phyloP scores from a whole-genome alignment of 768 basidiomycete genomes.

The Clitopilus passeckerianus region DNA sequence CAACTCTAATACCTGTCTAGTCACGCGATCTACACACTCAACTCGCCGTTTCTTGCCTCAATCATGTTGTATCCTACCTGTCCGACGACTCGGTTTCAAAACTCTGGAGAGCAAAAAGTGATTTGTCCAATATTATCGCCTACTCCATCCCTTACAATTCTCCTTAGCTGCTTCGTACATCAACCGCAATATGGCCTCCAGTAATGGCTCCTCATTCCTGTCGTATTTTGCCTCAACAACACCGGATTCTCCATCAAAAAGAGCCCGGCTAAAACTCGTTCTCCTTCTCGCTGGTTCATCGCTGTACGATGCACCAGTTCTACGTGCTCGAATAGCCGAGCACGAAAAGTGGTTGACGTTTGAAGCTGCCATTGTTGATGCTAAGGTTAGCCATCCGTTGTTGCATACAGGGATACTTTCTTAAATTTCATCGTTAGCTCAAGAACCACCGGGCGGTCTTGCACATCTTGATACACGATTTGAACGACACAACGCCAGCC shows the following conservation, averaged over 20 bases:
- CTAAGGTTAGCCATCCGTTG: constrained; percentile 49
- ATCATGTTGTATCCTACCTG: constrained; percentile 46
- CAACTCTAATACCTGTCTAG: constrained; percentile 23
- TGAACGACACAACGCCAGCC: constrained; percentile 73
- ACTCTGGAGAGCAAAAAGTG: constrained; percentile 70
- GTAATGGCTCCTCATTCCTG: constrained; percentile 45
- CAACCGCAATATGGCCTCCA: constrained; percentile 15
- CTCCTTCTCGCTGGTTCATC: constrained; percentile 77
- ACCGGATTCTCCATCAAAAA: constrained; percentile 73
- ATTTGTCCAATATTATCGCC: background rate
- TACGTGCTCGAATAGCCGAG: constrained; percentile 40
- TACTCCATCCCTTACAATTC: background rate
- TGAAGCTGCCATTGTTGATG: constrained; percentile 77
- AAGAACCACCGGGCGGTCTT: constrained; percentile 62
- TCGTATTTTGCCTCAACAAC: constrained; percentile 81
- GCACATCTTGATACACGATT: constrained; percentile 56
- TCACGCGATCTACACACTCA: constrained; percentile 62
- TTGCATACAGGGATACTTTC: background rate
- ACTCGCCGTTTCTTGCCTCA: constrained; percentile 52
- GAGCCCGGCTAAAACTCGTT: constrained; percentile 66
- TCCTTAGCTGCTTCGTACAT: constrained; percentile 48
- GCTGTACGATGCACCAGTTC: constrained; percentile 51
- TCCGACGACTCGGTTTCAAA: constrained; percentile 47
- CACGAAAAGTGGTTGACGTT: constrained; percentile 53
- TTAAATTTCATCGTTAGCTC: constrained; percentile 20